Conservation (phyloP, 1,139 yeast genomes). For the Entelexis sorbosivorans region DNA sequence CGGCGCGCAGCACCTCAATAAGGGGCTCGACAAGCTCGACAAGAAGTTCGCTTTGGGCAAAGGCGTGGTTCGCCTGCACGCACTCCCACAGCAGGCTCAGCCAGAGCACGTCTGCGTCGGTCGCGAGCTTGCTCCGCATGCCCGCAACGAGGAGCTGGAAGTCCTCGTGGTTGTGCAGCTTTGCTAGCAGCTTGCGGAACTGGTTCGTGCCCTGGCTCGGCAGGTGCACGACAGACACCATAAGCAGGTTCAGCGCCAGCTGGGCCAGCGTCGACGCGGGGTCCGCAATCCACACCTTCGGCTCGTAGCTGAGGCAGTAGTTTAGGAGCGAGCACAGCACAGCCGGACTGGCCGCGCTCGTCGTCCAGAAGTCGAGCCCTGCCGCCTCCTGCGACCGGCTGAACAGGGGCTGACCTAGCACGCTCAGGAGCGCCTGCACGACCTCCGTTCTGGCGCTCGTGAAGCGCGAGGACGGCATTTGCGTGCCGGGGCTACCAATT, state of each 20-base stretch:
- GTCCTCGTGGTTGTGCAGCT: constrained; percentile 35
- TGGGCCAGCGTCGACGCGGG: constrained; percentile 38
- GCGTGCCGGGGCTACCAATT: constrained; percentile 36
- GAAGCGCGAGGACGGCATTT: constrained; percentile 28
- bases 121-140: not conserved
- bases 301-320: constrained; percentile 30
- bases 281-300: constrained; percentile 14
- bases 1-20: not conserved
- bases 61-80: constrained; percentile 48
- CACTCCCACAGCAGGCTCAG: constrained; percentile 56
- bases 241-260: constrained; percentile 50
- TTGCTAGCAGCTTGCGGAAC: constrained; percentile 36
- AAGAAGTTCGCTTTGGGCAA: constrained; percentile 1
- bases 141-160: constrained; percentile 23
- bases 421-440: constrained; percentile 47
- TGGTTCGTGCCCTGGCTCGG: constrained; percentile 30
- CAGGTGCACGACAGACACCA: constrained; percentile 47
- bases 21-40: constrained; percentile 3
- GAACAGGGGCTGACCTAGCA: constrained; percentile 59
- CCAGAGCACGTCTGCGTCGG: constrained; percentile 9
- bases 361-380: constrained; percentile 17
- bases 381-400: not conserved
- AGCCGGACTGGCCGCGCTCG: constrained; percentile 37
- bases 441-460: constrained; percentile 63
- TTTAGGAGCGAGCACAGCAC: constrained; percentile 64